Conservation (phyloP, 2,329 filamentous ascomycete species). For the Talaromyces albobiverticillius region DNA sequence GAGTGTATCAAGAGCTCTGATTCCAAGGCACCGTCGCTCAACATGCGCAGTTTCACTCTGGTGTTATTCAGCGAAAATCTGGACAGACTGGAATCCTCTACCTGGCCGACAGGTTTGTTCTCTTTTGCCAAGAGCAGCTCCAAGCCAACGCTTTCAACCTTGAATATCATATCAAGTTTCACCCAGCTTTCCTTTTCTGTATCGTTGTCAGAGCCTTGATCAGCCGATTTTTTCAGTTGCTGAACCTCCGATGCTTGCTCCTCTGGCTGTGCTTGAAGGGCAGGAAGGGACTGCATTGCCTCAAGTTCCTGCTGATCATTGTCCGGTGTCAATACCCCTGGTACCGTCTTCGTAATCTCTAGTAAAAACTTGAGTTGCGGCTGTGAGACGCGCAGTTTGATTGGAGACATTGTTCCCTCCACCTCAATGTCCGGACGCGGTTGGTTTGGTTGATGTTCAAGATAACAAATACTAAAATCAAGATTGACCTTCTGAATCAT, state of each 20-base stretch:
- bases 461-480: conserved; percentile 86
- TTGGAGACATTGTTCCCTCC: conserved; percentile 85
- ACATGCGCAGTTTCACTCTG: conserved; percentile 84
- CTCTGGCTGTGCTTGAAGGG: conserved; percentile 50
- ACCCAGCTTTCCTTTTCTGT: conserved; percentile 75
- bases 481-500: conserved; percentile 97
- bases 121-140: conserved; percentile 79
- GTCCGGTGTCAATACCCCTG: conserved; percentile 78
- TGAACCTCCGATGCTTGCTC: conserved; percentile 30
- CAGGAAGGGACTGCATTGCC: conserved; percentile 69
- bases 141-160: conserved; percentile 79
- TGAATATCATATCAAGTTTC: conserved; percentile 88
- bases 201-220: conserved; percentile 68
- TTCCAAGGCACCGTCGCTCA: conserved; percentile 87
- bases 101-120: conserved; percentile 71
- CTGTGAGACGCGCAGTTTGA: conserved; percentile 86
- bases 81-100: conserved; percentile 79
- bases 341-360: conserved; percentile 82
- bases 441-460: conserved; percentile 74
- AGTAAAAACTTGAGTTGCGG: conserved; percentile 87
- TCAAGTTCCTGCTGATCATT: conserved; percentile 69
- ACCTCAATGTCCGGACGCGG: conserved; percentile 90
- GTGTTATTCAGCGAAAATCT: conserved; percentile 94
- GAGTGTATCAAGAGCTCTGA: conserved; percentile 90
- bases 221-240: conserved; percentile 39